Percentiles rank a stretch among this genome's conserved stretches.
Evolutionary conservation across 305 asterid species (phyloP).

Genomic region (Fraxinus ornus): DNA sequence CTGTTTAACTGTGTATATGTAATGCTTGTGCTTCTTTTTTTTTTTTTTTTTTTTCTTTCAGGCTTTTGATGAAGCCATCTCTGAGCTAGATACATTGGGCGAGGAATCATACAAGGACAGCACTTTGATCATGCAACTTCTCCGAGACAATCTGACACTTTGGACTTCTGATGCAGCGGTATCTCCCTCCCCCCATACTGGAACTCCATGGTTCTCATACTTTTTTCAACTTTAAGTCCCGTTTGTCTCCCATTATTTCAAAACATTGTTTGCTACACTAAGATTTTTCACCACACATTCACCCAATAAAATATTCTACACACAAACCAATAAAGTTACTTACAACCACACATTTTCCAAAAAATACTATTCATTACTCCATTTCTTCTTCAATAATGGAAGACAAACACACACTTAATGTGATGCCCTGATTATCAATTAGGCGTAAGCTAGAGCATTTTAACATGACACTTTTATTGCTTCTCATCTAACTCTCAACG

Average conservation of each 20-base stretch:
- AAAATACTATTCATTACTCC: no score
- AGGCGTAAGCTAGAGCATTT: neutral
- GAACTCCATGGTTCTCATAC: neutral
- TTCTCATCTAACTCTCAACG: neutral
- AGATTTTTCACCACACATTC: no score
- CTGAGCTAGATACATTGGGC: slow-evolving; percentile 41
- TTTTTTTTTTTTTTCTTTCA: neutral
- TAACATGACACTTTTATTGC: neutral
- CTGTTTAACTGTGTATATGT: neutral
- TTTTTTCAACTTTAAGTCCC: neutral
- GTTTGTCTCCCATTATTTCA: no score
- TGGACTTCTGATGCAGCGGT: slow-evolving; percentile 44
- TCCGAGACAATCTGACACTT: slow-evolving; percentile 39
- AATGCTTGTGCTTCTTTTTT: neutral
- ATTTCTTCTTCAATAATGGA: no score
- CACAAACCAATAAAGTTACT: no score
- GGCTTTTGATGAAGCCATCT: slow-evolving; percentile 48
- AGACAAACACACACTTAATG: neutral
- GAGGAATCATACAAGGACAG: slow-evolving; percentile 52
- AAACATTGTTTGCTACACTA: no score
- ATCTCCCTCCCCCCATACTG: neutral
- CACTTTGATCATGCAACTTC: slow-evolving; percentile 44
- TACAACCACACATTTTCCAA: no score
- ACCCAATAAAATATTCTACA: no score
- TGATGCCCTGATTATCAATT: neutral